A percentile compares a stretch with the other conserved stretches of the same genome.
Conservation (phyloP, 331 rosid species). For the Quercus tomentella region DNA sequence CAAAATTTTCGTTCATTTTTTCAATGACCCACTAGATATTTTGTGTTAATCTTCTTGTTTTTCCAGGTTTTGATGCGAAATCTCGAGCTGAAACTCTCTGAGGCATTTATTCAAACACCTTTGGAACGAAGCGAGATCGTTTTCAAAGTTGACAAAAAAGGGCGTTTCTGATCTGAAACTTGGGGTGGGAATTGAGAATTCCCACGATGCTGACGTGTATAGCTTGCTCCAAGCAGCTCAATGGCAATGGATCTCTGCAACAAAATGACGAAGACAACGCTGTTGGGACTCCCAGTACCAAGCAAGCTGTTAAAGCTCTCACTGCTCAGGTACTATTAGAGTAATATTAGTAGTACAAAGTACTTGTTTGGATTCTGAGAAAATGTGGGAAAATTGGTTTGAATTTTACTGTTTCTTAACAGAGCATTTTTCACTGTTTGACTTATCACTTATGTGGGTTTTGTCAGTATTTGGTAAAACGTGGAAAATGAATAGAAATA, state of each 20-base stretch:
- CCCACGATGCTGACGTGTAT: constrained; percentile 83
- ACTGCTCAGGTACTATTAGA: constrained; percentile 65
- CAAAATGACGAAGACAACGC: constrained; percentile 63
- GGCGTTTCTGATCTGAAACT: constrained; percentile 5
- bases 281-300: constrained; percentile 69
- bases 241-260: constrained; percentile 74
- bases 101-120: constrained; percentile 8
- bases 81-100: not conserved
- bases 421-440: not conserved
- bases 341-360: not conserved
- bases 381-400: constrained; percentile 2
- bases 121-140: constrained; percentile 24
- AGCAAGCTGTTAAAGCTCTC: constrained; percentile 85
- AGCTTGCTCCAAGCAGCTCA: constrained; percentile 88
- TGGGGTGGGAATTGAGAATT: not conserved
- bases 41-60: not conserved
- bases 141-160: constrained; percentile 1
- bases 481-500: not conserved
- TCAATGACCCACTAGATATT: not conserved
- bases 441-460: not conserved
- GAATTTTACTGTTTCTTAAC: not conserved
- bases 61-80: not conserved
- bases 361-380: constrained; percentile 13
- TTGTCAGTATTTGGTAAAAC: constrained; percentile 2
- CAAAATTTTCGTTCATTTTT: not conserved